These are phyloP conservation scores for Ganoderma multipileum DNA, from an alignment of 1,284 basidiomycete genomes.

Conservation along the genomic window DNA sequence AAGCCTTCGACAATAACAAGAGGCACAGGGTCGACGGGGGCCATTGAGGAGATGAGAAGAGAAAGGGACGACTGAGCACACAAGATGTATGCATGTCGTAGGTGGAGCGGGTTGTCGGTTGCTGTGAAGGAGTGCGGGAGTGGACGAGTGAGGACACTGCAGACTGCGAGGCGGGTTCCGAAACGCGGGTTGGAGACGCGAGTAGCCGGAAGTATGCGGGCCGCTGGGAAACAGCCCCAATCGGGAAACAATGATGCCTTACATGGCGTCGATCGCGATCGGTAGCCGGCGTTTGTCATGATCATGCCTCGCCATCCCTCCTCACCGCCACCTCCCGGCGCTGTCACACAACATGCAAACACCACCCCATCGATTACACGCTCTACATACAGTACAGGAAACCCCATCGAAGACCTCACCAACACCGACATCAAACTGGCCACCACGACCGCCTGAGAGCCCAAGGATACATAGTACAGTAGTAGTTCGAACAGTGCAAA, in stretches of 20 bases:
- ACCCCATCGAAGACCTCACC: not conserved
- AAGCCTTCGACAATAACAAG: slow-evolving; percentile 64
- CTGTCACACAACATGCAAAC: not conserved
- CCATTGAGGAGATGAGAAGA: not conserved
- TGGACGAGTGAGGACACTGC: too few species aligned
- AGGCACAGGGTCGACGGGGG: slow-evolving; percentile 39
- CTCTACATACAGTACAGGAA: not conserved
- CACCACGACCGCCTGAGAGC: not conserved
- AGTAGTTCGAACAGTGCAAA: not conserved
- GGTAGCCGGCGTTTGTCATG: not conserved
- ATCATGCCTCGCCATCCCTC: not conserved
- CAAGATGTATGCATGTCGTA: not conserved
- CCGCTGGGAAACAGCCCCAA: not conserved
- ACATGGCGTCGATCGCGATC: slow-evolving; percentile 14
- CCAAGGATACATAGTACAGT: not conserved
- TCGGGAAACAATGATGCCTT: not conserved
- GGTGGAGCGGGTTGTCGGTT: not conserved
- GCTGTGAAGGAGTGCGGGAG: not conserved
- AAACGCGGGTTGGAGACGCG: too few species aligned
- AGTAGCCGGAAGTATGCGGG: not conserved
- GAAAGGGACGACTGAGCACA: not conserved
- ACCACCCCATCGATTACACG: not conserved
- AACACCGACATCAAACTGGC: not conserved
- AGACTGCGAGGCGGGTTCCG: not conserved
- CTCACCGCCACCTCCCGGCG: not conserved